A percentile compares a stretch with the other conserved stretches of the same genome.
Conservation (phyloP, 116 monocot species). For the Phalaenopsis hybrid region DNA sequence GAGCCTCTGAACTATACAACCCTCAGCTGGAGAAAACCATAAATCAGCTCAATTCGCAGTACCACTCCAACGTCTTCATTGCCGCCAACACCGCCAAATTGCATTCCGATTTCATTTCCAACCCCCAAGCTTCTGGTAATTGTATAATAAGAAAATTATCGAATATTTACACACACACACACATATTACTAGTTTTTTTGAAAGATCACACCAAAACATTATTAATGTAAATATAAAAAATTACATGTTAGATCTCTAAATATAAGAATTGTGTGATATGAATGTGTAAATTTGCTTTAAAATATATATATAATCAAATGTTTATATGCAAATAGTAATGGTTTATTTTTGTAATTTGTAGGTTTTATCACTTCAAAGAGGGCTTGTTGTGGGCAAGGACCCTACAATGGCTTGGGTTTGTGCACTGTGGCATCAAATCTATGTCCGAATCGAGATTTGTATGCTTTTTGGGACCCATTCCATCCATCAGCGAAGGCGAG, state of each 20-base stretch:
- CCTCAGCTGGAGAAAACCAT: slow-evolving; percentile 25
- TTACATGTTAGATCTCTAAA: too few relatives aligned
- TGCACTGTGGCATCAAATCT: slow-evolving; percentile 9
- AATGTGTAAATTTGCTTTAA: too few relatives aligned
- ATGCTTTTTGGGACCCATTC: slow-evolving; percentile 20
- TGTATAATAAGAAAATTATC: too few relatives aligned
- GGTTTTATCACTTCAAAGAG: slow-evolving; percentile 15
- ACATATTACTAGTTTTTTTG: too few relatives aligned
- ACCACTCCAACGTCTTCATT: slow-evolving; percentile 23
- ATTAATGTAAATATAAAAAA: too few relatives aligned
- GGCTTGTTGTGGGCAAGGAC: slow-evolving; percentile 19
- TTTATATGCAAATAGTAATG: too few relatives aligned
- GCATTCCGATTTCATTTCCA: slow-evolving; percentile 31
- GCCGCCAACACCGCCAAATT: slow-evolving; percentile 19
- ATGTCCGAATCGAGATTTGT: slow-evolving; percentile 13
- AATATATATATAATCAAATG: too few relatives aligned
- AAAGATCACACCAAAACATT: too few relatives aligned
- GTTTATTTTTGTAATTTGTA: neutral
- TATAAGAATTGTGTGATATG: too few relatives aligned
- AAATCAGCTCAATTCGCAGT: slow-evolving; percentile 26
- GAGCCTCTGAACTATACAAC: slow-evolving; percentile 28
- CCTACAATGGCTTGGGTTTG: slow-evolving; percentile 18
- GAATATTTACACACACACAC: too few relatives aligned
- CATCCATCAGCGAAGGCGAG: slow-evolving; percentile 14
- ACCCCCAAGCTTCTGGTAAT: slow-evolving; percentile 32